Evolutionary conservation across 352 stramenopile genomes (phyloP), one percentile per base, ranked within the genome.

Genomic region (Elongisporangium senticosum): DNA sequence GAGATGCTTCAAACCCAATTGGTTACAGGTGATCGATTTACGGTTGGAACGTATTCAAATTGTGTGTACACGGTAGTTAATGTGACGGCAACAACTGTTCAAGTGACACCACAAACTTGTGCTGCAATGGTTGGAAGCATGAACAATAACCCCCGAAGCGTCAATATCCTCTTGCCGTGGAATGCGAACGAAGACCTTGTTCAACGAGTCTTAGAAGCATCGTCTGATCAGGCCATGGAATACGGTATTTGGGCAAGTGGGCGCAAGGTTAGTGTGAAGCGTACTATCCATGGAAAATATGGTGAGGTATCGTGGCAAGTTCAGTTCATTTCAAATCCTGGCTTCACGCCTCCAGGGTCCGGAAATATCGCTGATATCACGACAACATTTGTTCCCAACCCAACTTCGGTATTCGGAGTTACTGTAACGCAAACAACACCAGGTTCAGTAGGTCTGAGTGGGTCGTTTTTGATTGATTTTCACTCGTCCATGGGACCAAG

Each of bases 261-360:
- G n/a, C 79, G 88, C 50, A 74, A 80, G 14, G 93, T 98, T 14
- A 80, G 76, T 24, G 93, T 98, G 8, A 67, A 74, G n/a, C 75
- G 89, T 40, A 92, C 73, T 24, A 89, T 98, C 33, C 80, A 97
- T 28, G 93, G 94, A 40, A 97, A 98, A 63, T 98, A 98, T 61
- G 96, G 96, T 3, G 87, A 95, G 49, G 89, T 97, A 53, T 91
- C 97, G 57, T 99, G 94, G 92, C 69, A 74, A 17, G 73, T 99
- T 8, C 95, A 75, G 2, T 99, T 98, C 63, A 97, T 96, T 15
- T 81, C 93, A 20, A 99, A 98, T 62, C 79, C 84, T 15, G 72
- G 64, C 7, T 83, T 87, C 49, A 97, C 79, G 22, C 96, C 96
- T 14, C 87, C 93, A 11, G 96, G 96, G 4, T 84, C 95, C 22